Evolutionary conservation across 164 flowering plant species (phyloP), one percentile per base, ranked within the genome.

Genomic region (Tetracentron sinense): DNA sequence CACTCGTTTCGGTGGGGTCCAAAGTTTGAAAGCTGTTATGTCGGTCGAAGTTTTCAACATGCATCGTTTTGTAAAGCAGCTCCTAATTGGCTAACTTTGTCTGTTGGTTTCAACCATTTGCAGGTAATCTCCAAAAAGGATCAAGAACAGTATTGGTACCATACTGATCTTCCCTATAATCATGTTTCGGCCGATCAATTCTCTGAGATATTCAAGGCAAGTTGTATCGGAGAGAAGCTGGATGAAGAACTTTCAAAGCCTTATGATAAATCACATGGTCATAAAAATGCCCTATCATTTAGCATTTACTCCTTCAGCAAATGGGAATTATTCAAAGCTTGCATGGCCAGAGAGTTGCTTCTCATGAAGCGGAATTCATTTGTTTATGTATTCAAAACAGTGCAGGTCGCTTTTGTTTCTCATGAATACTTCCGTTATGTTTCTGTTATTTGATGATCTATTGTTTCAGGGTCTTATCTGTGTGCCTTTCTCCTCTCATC

Each of bases 61-160:
- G n/a, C n/a, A n/a, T n/a, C n/a, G n/a, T n/a, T n/a, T n/a, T n/a
- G n/a, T n/a, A n/a, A n/a, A n/a, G n/a, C n/a, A n/a, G n/a, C n/a
- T n/a, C n/a, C 28, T 11, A 14, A 4, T 22, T 42, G 29, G 6
- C 49, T 38, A n/a, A 15, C 11, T 19, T 2, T 49, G n/a, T n/a
- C 1, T 38, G 14, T 27, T 51, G 5, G 48, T 30, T 66, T 56
- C 35, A 19, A 35, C 19, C 54, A 14, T 62, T 46, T 68, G 6
- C 78, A 85, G 90, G 83, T 85, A 25, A 71, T 79, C 60, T 85
- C 90, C 17, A 75, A 54, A 65, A 85, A 80, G 63, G 90, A 85
- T 69, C 87, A 85, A 66, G 77, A 62, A 42, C 90, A 83, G 54
- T 81, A 83, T 62, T 85, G 87, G 90, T 47, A 25, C 57, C 63